Base-by-base conservation (phyloP, 371 early-diverging fungal genomes). In the Lichtheimia ornata region DNA sequence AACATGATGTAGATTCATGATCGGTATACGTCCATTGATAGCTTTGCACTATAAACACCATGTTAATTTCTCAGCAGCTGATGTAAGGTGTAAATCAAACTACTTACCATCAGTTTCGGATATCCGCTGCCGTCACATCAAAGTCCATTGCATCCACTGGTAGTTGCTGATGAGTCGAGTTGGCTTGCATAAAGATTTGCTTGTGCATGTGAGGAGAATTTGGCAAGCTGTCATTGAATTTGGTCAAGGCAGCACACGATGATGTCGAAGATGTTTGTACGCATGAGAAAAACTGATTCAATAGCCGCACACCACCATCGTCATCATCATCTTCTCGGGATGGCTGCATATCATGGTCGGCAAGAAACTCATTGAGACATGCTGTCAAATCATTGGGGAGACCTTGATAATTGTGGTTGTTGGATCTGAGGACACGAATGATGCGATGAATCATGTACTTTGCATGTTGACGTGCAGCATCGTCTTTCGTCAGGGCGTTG, bases 381-480 rank as follows among this genome's bases (percentile, higher is more conserved):
- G 66, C 69, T 0, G 69, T 69, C 24, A 80, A 44, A 52, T 80
- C 80, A 50, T 71, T 74, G 0, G 80, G 77, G 1, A 80, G 50
- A 2, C 80, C 77, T 47, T 71, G 63, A 27, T 76, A 76, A 7
- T 73, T 72, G 35, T 70, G 50, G 27, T 67, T 65, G 15, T 61
- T 66, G 5, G 68, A 67, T 15, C 65, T 68, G 17, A 80, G 47
- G 4, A 80, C 62, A 5, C 59, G 51, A 13, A 74, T 71, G 52
- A 80, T 74, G 24, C 77, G 77, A n/a, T 69, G 57, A 20, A 80
- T 71, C 74, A 76, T 80, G 24, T 58, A 53, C n/a, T 71, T 55
- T 11, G 74, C 74, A 50, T 67, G 57, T 49, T 51, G 69, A 7
- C 50, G 56, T 49, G 40, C 53, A 15, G 57, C 59, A 17, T 56